These are phyloP conservation scores for Metschnikowia corniflorae DNA, from an alignment of 805 yeast genomes.

Conservation along the genomic window DNA sequence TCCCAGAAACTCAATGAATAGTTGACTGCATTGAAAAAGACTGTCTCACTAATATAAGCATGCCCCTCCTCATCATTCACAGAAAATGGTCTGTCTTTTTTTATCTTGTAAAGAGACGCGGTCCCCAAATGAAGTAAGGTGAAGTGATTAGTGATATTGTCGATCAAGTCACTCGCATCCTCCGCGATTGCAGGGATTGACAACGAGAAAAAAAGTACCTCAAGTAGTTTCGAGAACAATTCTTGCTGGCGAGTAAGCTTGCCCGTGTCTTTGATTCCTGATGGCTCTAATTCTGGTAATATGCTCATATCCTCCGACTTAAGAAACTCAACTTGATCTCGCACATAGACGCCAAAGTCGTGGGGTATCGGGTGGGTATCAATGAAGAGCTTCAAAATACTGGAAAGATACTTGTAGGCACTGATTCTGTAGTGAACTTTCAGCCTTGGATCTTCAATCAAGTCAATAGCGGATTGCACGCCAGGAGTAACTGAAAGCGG, in stretches of 20 bases:
- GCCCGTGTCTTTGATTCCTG: constrained; percentile 44
- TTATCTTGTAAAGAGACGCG: constrained; percentile 63
- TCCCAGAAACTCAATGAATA: constrained; percentile 78
- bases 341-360: constrained; percentile 40
- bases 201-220: constrained; percentile 70
- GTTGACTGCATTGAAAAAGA: constrained; percentile 70
- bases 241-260: constrained; percentile 61
- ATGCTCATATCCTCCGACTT: constrained; percentile 37
- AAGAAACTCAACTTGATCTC: constrained; percentile 47
- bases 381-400: constrained; percentile 65
- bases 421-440: constrained; percentile 67
- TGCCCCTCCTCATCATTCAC: constrained; percentile 79
- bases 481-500: constrained; percentile 84
- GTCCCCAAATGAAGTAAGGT: constrained; percentile 74
- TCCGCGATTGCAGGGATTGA: constrained; percentile 69
- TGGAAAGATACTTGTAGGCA: constrained; percentile 70
- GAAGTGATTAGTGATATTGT: constrained; percentile 72
- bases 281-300: constrained; percentile 34
- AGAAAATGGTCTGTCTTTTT: constrained; percentile 65
- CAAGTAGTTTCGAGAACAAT: constrained; percentile 59
- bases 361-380: constrained; percentile 50
- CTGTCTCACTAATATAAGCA: constrained; percentile 62
- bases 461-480: constrained; percentile 67
- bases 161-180: constrained; percentile 61
- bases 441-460: constrained; percentile 64